These are phyloP conservation scores for Isoetes engelmannii DNA, from an alignment of 83 land plant species.

Conservation along the genomic window DNA sequence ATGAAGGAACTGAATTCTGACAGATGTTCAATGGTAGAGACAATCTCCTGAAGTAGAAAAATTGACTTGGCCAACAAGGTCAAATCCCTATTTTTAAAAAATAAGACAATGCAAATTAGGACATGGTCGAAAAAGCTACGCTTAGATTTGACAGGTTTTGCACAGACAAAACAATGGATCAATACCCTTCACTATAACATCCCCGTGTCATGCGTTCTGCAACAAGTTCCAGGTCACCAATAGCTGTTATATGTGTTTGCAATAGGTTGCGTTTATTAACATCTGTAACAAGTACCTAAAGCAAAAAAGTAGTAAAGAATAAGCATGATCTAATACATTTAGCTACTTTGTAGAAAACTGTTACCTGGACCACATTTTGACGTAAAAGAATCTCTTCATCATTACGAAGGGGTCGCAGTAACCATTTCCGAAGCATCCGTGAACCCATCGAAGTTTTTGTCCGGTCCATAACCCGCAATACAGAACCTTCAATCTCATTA, in stretches of 20 bases:
- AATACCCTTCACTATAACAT: not conserved
- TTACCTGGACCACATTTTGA: conserved; percentile 6
- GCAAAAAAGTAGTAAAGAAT: not conserved
- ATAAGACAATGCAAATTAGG: too few relatives aligned
- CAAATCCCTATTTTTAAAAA: too few relatives aligned
- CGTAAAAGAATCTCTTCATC: not conserved
- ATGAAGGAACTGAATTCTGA: too few relatives aligned
- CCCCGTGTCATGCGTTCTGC: not conserved
- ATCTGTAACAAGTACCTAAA: not conserved
- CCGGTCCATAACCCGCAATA: not conserved
- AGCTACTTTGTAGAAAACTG: not conserved
- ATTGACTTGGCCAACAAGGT: too few relatives aligned
- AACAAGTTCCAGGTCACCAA: not conserved
- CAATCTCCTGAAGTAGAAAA: too few relatives aligned
- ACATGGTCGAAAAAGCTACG: too few relatives aligned
- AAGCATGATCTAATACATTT: too few relatives aligned
- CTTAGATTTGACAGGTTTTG: too few relatives aligned
- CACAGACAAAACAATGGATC: not conserved
- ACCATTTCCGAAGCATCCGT: not conserved
- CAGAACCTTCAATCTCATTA: not conserved
- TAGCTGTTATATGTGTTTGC: not conserved
- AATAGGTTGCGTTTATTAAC: not conserved
- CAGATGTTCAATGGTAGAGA: too few relatives aligned
- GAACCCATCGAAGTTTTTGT: conserved; percentile 1
- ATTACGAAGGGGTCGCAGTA: not conserved